phyloP scores from a whole-genome alignment of 129 eudicot species.

The Smallanthus sonchifolius region DNA sequence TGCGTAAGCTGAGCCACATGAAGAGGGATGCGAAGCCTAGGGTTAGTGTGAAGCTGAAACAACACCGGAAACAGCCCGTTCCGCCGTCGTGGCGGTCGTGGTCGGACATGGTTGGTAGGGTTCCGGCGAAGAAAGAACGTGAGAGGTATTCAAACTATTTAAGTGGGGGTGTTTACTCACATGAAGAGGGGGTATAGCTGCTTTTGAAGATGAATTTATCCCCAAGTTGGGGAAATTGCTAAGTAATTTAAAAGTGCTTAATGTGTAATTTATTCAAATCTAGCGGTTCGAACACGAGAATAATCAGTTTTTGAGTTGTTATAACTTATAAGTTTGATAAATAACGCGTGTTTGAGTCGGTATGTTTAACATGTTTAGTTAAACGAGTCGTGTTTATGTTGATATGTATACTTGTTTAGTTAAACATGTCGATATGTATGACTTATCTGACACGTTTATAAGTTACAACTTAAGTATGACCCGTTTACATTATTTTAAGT shows the following conservation, averaged over 20 bases:
- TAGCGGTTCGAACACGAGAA: no score
- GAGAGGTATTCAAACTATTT: background rate
- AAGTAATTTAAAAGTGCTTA: background rate
- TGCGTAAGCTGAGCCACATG: slow-evolving; percentile 64
- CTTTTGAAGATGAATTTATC: background rate
- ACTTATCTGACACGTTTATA: no score
- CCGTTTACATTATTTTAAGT: no score
- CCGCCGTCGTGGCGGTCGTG: slow-evolving; percentile 14
- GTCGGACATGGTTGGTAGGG: slow-evolving; percentile 29
- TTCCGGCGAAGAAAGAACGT: slow-evolving; percentile 7
- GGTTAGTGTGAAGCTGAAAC: slow-evolving; percentile 49
- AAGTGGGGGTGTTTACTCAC: background rate
- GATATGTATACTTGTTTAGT: no score
- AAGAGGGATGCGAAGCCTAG: slow-evolving; percentile 57
- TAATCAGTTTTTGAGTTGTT: no score
- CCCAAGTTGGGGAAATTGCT: background rate
- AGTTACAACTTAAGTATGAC: no score
- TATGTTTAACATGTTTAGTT: no score
- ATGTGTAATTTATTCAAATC: no score
- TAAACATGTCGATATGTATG: no score
- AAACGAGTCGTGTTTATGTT: no score
- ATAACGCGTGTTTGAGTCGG: no score
- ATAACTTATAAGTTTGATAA: no score
- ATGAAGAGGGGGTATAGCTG: background rate
- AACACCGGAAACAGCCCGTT: slow-evolving; percentile 42